A percentile compares a stretch with the other conserved stretches of the same genome.
These are phyloP conservation scores for Hortiboletus rubellus DNA, from an alignment of 1,284 basidiomycete genomes.

Conservation along the genomic window DNA sequence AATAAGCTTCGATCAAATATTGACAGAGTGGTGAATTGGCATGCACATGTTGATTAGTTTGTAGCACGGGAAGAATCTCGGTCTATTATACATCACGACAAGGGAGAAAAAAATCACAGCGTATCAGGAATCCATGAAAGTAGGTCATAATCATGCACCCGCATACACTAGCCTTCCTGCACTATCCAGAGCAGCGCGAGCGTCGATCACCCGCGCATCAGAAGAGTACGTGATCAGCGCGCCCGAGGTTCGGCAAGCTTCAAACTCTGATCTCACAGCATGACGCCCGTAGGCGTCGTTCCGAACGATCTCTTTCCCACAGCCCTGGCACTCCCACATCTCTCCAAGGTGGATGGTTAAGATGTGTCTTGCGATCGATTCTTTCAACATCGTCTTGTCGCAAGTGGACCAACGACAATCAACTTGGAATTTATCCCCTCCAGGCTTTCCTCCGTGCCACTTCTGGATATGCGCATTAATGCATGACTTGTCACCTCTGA, in stretches of 20 bases:
- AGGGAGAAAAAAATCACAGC: neutral
- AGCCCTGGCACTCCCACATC: slow-evolving; percentile 16
- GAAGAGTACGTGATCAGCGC: slow-evolving; percentile 14
- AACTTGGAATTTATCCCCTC: slow-evolving; percentile 11
- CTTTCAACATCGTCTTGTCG: slow-evolving; percentile 17
- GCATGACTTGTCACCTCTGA: slow-evolving; percentile 19
- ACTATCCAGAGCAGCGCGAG: slow-evolving; percentile 9
- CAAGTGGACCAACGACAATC: slow-evolving; percentile 18
- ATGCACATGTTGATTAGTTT: neutral
- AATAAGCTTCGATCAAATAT: too few relatives aligned
- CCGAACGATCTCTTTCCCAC: slow-evolving; percentile 5
- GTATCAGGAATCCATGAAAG: neutral
- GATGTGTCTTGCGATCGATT: slow-evolving; percentile 21
- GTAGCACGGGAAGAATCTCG: neutral
- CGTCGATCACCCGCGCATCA: slow-evolving; percentile 1
- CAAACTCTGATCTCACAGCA: neutral
- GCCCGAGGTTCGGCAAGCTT: slow-evolving; percentile 9
- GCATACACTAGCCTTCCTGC: neutral
- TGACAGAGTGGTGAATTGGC: too few relatives aligned
- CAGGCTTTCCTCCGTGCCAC: slow-evolving; percentile 20
- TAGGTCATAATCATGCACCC: neutral
- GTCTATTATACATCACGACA: neutral
- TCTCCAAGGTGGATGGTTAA: slow-evolving; percentile 16
- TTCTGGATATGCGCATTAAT: slow-evolving; percentile 20
- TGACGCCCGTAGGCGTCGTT: slow-evolving; percentile 13